Evolutionary conservation across 2,329 filamentous ascomycete species (phyloP), one percentile per base, ranked within the genome.

Genomic region (Fusarium globosum): DNA sequence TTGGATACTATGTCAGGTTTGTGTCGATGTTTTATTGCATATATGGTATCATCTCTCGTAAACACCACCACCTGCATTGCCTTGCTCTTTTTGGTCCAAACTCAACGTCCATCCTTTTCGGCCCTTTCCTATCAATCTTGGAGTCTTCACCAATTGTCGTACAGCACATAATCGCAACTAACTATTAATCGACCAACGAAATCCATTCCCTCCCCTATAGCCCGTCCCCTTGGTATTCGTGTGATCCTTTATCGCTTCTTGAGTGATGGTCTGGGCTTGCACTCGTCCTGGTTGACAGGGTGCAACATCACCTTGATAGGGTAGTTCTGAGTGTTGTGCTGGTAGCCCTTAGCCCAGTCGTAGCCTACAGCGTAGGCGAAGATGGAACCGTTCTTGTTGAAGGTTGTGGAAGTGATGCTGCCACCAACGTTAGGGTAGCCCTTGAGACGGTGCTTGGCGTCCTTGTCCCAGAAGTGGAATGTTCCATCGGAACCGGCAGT

Each of bases 341-440:
- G 90, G 85, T 96, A 98, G 21, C 96, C 96, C 86, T 99, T 98
- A 85, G 93, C 95, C 96, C 96, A 99, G 85, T 99, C 96, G 82
- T 99, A 99, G 81, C 94, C 95, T 53, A 98, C 90, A 33, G 95
- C 94, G 77, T 96, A 96, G 21, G 94, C 94, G 80, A 96, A 96
- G 79, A 96, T 94, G 80, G 84, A 92, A 59, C 96, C 96, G 65
- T 88, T 92, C 77, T 91, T 90, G 85, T 95, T 97, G 87, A 99
- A 99, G n/a, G 91, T 93, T 4, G 95, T 97, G 30, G 94, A 89
- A 13, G 93, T 93, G 84, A 99, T 99, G 78, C 93, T 94, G 65
- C 95, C 95, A 23, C 93, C 93, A 11, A 95, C 93, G 30, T 89
- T 88, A 52, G 94, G 94, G 80, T 95, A 99, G 20, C 96, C 96